A percentile compares a stretch with the other conserved stretches of the same genome.
Conservation (phyloP, 164 flowering plant species). For the Vitis vinifera region DNA sequence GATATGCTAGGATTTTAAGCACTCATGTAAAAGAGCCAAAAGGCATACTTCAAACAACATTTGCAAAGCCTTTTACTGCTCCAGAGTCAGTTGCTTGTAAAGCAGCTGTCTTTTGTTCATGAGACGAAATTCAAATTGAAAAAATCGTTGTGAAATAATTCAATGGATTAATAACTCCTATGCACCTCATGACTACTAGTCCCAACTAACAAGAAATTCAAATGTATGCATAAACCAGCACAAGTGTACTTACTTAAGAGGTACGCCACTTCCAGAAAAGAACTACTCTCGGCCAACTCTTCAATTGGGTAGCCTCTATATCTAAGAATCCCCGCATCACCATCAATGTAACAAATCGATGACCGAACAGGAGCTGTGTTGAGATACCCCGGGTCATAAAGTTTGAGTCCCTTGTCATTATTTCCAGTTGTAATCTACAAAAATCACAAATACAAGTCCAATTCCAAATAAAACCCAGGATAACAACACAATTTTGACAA, state of each 20-base stretch:
- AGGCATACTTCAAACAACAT: no score
- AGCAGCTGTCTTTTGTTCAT: not conserved
- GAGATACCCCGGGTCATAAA: conserved; percentile 96
- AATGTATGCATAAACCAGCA: not conserved
- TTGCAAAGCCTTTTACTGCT: not conserved
- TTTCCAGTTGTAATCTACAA: conserved; percentile 75
- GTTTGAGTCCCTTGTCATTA: conserved; percentile 89
- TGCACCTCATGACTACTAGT: not conserved
- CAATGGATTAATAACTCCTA: not conserved
- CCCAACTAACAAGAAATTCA: not conserved
- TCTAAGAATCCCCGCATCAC: conserved; percentile 94
- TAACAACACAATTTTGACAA: no score
- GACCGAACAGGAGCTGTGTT: conserved; percentile 98
- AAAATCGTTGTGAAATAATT: not conserved
- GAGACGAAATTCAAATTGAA: not conserved
- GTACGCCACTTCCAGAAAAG: conserved; percentile 89
- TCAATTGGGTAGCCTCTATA: conserved; percentile 98
- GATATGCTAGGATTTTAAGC: no score
- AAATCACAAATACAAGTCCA: not conserved
- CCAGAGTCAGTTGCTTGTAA: not conserved
- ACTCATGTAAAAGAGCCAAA: no score
- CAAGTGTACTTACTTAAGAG: conserved; percentile 62
- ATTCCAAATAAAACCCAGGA: not conserved
- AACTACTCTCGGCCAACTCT: conserved; percentile 89
- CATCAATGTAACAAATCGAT: conserved; percentile 89